Percentiles rank a stretch among this genome's conserved stretches.
Evolutionary conservation across 768 basidiomycete genomes (phyloP).

Genomic region (Tulasnella sp.): DNA sequence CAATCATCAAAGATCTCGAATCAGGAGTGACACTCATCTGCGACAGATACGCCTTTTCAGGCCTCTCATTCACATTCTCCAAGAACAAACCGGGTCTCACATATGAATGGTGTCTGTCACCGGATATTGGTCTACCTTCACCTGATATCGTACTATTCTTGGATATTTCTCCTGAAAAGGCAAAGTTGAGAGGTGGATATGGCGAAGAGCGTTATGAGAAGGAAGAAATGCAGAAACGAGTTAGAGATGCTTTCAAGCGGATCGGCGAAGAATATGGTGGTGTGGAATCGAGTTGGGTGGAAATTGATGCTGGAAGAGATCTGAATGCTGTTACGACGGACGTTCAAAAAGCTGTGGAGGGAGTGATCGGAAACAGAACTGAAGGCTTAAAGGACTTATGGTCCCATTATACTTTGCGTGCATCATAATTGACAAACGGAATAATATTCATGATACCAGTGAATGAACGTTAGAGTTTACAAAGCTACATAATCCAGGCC

Average conservation of each 20-base stretch:
- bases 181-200: conserved; percentile 60
- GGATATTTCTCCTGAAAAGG: conserved; percentile 58
- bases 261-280: conserved; percentile 42
- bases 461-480: no score
- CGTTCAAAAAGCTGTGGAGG: conserved; percentile 33
- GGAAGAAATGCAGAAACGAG: conserved; percentile 55
- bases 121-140: conserved; percentile 76
- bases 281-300: conserved; percentile 33
- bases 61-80: conserved; percentile 62
- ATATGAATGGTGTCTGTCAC: conserved; percentile 72
- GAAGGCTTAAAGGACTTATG: conserved; percentile 2
- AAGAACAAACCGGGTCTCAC: conserved; percentile 37
- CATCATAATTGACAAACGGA: no score
- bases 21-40: conserved; percentile 65
- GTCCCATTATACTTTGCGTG: no score
- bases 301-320: conserved; percentile 43
- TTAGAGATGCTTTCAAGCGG: conserved; percentile 44
- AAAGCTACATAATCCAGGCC: no score
- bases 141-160: conserved; percentile 86
- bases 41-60: conserved; percentile 94
- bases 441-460: no score
- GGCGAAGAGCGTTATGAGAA: conserved; percentile 83
- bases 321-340: conserved; percentile 39
- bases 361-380: neutral
- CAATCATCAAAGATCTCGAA: conserved; percentile 45